These are phyloP conservation scores for Penicillium pulvis DNA, from an alignment of 495 filamentous ascomycete genomes.

Conservation along the genomic window DNA sequence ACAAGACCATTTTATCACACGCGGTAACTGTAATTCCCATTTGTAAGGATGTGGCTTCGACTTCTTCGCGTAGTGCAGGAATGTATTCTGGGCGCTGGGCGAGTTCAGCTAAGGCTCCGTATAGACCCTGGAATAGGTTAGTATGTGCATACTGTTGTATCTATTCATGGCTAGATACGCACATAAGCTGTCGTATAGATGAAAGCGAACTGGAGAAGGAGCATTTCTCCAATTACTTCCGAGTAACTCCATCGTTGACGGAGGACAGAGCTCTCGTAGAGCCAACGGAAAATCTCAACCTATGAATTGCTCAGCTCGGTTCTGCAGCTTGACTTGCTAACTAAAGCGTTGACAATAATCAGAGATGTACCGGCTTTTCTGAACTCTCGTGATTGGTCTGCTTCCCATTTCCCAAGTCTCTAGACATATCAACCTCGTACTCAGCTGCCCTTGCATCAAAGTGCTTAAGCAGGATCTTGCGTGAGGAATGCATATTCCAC, in stretches of 20 bases:
- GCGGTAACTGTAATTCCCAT: slow-evolving; percentile 15
- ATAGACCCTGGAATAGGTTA: slow-evolving; percentile 20
- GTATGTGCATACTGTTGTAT: not conserved
- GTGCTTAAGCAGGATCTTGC: slow-evolving; percentile 25
- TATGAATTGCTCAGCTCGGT: not conserved
- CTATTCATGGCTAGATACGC: too few species aligned
- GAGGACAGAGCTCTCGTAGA: slow-evolving; percentile 24
- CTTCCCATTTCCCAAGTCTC: not conserved
- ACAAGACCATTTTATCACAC: slow-evolving; percentile 23
- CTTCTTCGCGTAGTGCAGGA: slow-evolving; percentile 26
- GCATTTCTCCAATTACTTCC: slow-evolving; percentile 30
- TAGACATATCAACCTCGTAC: slow-evolving; percentile 22
- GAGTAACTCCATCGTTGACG: slow-evolving; percentile 26
- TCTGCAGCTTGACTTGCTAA: too few species aligned
- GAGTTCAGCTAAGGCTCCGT: slow-evolving; percentile 27
- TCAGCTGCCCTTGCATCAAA: slow-evolving; percentile 27
- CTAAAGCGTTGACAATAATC: not conserved
- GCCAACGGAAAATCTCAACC: slow-evolving; percentile 31
- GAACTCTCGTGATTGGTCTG: slow-evolving; percentile 3
- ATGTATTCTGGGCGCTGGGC: slow-evolving; percentile 31
- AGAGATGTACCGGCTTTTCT: slow-evolving; percentile 19
- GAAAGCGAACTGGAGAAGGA: slow-evolving; percentile 31
- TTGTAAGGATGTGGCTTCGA: slow-evolving; percentile 12
- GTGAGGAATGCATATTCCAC: slow-evolving; percentile 32
- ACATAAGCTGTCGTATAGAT: slow-evolving; percentile 33